phyloP scores from a whole-genome alignment of 2,329 filamentous ascomycete genomes.

The Cladophialophora immunda region DNA sequence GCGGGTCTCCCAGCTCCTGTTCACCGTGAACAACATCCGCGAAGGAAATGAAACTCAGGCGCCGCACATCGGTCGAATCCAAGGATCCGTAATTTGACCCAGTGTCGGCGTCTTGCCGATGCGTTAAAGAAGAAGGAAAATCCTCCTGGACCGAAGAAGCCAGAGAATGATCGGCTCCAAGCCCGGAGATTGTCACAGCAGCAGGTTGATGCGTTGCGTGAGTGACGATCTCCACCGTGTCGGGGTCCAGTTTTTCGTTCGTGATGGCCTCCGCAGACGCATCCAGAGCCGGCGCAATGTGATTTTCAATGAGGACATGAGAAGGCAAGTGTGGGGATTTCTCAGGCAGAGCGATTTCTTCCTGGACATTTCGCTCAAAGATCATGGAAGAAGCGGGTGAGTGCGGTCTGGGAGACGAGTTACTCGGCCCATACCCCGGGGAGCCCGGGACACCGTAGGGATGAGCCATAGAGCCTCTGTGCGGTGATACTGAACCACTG shows the following conservation, averaged over 20 bases:
- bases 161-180: conserved; percentile 47
- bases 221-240: conserved; percentile 91
- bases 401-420: conserved; percentile 75
- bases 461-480: conserved; percentile 40
- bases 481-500: conserved; percentile 55
- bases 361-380: conserved; percentile 95
- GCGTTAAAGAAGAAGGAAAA: conserved; percentile 57
- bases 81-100: conserved; percentile 80
- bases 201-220: conserved; percentile 85
- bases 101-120: conserved; percentile 61
- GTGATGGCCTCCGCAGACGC: conserved; percentile 93
- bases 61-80: conserved; percentile 79
- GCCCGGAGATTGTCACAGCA: conserved; percentile 69
- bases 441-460: conserved; percentile 64
- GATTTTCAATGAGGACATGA: conserved; percentile 92
- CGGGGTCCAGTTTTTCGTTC: conserved; percentile 81
- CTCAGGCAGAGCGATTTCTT: conserved; percentile 71
- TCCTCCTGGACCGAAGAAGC: conserved; percentile 59
- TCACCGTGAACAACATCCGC: conserved; percentile 89
- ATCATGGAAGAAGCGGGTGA: conserved; percentile 81
- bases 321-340: conserved; percentile 86
- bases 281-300: conserved; percentile 89
- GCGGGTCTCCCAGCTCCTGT: conserved; percentile 48
- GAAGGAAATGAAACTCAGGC: conserved; percentile 94
- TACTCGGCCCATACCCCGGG: conserved; percentile 68